Evolutionary conservation across 148 eudicot species (phyloP), one percentile per base, ranked within the genome.

Genomic region (Euryodendron excelsum): DNA sequence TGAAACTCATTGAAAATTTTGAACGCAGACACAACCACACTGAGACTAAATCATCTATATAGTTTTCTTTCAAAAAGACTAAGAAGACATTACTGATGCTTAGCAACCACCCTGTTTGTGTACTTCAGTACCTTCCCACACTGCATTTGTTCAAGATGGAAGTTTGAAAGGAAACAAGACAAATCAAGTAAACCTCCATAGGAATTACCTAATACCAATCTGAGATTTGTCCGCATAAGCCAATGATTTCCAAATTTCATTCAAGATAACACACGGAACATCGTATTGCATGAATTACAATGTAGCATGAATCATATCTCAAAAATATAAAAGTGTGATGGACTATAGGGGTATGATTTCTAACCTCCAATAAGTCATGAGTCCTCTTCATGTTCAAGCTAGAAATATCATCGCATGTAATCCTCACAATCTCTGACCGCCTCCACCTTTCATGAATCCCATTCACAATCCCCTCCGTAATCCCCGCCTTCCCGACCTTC

Each of bases 361-460:
- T 63, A 80, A 94, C 98, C 98, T 95, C 99, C 80, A 95, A 78
- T 14, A 95, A 83, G 75, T 90, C 96, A 83, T 95, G 99, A 75
- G 97, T 95, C 87, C 99, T 91, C 85, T 88, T 89, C 97, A 95
- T 95, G 71, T 95, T 95, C 79, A 91, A 63, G 83, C 83, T 87
- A 79, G 86, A 93, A 56, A 95, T 80, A 90, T 95, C 99, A 72
- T 95, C 94, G 64, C 90, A 86, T 9, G 69, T 79, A 81, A 95
- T 82, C 89, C 84, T 95, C 33, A 95, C 97, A 59, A 95, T 83
- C 82, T 95, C 97, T 15, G 69, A n/a, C 30, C 61, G 73, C 82
- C 97, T 88, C 99, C 99, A 96, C 74, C 98, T 88, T 67, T 96
- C 98, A 80, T 96, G 99, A 75, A 96, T 90, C 75, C 98, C 97